Conservation (phyloP, 2,329 filamentous ascomycete species). For the Exophiala viscosa region DNA sequence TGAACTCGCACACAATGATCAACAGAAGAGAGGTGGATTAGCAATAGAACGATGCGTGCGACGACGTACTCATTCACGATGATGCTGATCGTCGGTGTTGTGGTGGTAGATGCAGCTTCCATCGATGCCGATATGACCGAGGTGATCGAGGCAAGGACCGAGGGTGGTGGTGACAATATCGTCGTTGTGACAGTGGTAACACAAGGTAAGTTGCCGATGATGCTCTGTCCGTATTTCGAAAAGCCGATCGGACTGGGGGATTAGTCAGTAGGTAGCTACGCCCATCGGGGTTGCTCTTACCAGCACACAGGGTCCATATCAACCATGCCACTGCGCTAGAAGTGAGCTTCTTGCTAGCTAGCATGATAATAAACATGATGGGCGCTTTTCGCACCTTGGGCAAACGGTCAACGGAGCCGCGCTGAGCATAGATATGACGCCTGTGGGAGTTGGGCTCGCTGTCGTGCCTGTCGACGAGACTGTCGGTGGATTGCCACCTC, state of each 20-base stretch:
- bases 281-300: neutral
- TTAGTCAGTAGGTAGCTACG: neutral
- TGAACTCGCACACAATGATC: neutral
- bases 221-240: constrained; percentile 14
- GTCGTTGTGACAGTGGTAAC: constrained; percentile 15
- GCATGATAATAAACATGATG: neutral
- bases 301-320: constrained; percentile 22
- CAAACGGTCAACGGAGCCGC: constrained; percentile 18
- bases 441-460: constrained; percentile 15
- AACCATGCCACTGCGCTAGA: constrained; percentile 16
- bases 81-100: constrained; percentile 13
- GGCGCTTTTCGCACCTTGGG: constrained; percentile 11
- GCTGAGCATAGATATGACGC: constrained; percentile 20
- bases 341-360: neutral
- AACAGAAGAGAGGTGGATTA: neutral
- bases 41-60: neutral
- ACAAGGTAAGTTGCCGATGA: constrained; percentile 20
- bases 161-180: constrained; percentile 9
- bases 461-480: constrained; percentile 14
- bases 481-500: neutral
- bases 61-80: constrained; percentile 17
- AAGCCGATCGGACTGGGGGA: constrained; percentile 13
- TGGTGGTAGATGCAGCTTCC: constrained; percentile 5
- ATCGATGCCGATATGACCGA: constrained; percentile 15
- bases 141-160: constrained; percentile 19